Evolutionary conservation across 108 stramenopile genomes (phyloP).

Genomic region (Nitzschia inconspicua): DNA sequence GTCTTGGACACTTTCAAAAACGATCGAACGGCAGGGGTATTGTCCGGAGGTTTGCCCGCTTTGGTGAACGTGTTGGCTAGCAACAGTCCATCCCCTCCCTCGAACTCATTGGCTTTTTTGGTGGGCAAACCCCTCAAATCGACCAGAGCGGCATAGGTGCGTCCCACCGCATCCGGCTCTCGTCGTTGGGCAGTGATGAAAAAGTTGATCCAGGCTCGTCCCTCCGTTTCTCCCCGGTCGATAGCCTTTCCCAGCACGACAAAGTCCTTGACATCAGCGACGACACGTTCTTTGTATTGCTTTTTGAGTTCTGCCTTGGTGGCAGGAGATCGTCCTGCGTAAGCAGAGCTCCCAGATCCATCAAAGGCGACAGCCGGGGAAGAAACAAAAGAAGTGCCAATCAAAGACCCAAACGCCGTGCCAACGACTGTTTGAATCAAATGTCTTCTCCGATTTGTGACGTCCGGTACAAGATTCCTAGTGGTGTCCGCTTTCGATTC

Average conservation of each 20-base stretch:
- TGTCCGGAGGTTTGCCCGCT: conserved; percentile 50
- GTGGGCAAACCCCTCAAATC: conserved; percentile 39
- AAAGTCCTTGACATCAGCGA: conserved; percentile 51
- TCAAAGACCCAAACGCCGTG: no score
- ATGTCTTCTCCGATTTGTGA: no score
- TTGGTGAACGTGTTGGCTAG: conserved; percentile 47
- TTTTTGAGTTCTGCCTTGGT: conserved; percentile 36
- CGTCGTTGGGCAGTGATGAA: conserved; percentile 45
- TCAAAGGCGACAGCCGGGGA: conserved; percentile 37
- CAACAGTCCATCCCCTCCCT: conserved; percentile 41
- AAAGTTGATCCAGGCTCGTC: conserved; percentile 48
- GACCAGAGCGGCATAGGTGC: conserved; percentile 48
- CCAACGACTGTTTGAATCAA: no score
- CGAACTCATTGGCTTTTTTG: conserved; percentile 16
- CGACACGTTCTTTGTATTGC: conserved; percentile 29
- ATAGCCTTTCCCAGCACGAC: conserved; percentile 37
- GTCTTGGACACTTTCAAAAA: conserved; percentile 29
- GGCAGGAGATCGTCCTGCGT: conserved; percentile 24
- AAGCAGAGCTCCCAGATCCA: conserved; percentile 43
- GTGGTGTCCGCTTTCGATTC: no score
- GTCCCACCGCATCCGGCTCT: conserved; percentile 41
- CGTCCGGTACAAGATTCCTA: no score
- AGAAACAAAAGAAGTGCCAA: no score
- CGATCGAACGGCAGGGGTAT: conserved; percentile 41
- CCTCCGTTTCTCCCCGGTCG: conserved; percentile 26